phyloP scores from a whole-genome alignment of 257 asterid genomes.

The Solanum verrucosum region DNA sequence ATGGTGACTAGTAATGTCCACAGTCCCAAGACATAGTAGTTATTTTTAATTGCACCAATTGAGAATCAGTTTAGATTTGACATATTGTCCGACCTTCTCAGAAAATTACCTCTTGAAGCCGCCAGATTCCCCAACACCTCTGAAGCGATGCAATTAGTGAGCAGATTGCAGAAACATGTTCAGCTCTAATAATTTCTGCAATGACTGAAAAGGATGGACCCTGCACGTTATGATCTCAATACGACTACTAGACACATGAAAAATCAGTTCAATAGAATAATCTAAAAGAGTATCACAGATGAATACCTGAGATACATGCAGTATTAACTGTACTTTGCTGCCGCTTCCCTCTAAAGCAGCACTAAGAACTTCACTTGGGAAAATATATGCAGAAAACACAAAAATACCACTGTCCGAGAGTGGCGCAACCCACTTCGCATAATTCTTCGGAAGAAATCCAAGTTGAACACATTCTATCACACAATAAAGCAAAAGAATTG shows the following conservation, averaged over 20 bases:
- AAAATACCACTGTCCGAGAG: conserved; percentile 64
- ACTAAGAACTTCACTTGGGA: conserved; percentile 66
- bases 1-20: background rate
- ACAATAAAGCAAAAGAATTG: background rate
- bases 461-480: conserved; percentile 57
- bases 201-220: conserved; percentile 56
- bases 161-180: conserved; percentile 54
- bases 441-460: conserved; percentile 71
- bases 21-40: background rate
- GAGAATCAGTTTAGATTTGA: background rate
- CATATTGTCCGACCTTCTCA: background rate
- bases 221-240: conserved; percentile 25
- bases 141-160: conserved; percentile 66
- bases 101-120: conserved; percentile 67
- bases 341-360: conserved; percentile 77
- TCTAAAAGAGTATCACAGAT: background rate
- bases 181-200: conserved; percentile 27
- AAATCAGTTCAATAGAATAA: background rate
- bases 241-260: background rate
- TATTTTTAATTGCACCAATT: background rate
- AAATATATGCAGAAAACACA: conserved; percentile 71
- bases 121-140: conserved; percentile 80
- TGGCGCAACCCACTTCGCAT: conserved; percentile 84
- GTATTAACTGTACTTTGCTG: conserved; percentile 51
- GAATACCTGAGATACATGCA: conserved; percentile 59